Base-by-base conservation (phyloP, 2,329 filamentous ascomycete species). In the Cordyceps militaris region DNA sequence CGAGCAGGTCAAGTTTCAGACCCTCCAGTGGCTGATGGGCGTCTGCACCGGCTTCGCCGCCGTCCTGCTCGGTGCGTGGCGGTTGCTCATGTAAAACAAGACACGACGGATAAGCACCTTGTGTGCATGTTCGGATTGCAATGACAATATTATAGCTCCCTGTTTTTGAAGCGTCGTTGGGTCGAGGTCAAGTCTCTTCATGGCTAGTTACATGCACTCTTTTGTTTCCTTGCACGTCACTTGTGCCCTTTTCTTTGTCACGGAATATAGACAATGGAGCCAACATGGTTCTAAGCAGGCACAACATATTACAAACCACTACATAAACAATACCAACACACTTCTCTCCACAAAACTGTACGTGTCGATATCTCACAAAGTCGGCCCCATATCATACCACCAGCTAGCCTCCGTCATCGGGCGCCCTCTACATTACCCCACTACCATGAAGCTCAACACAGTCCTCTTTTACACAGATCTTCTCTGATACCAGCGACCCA, bases 1-100 rank as follows among this genome's bases (percentile, higher is more conserved):
- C 49, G 94, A 99, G 76, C 89, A 91, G 64, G 94, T 99, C 72
- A 99, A 99, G 79, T 97, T 97, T 74, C 91, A 91, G 69, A 97
- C 94, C 36, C 74, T 99, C 71, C 94, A 99, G 78, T 99, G 94
- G 94, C 77, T 99, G 64, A 97, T 97, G 87, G 92, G 87, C 69
- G 90, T 88, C 40, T 83, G 82, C 66, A 86, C 83, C 1, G 84
- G 84, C 69, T 86, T 86, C 57, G 84, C 84, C 2, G 85, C 85
- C 19, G 70, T 88, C 66, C 69, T 87, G 68, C 75, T 88, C 64
- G 85, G 85, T 85, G 84, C 84, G 62, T 88, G 85, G 85, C 78
- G 85, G 64, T 70, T 88, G 70, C 77, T 88, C 65, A 87, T 87
- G 84, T 88, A 64, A 66, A 56, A 21, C 32, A 10, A 13, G 10